A percentile compares a stretch with the other conserved stretches of the same genome.
These are phyloP conservation scores for Pugionium dolabratum DNA, from an alignment of 345 rosid genomes.

Conservation along the genomic window DNA sequence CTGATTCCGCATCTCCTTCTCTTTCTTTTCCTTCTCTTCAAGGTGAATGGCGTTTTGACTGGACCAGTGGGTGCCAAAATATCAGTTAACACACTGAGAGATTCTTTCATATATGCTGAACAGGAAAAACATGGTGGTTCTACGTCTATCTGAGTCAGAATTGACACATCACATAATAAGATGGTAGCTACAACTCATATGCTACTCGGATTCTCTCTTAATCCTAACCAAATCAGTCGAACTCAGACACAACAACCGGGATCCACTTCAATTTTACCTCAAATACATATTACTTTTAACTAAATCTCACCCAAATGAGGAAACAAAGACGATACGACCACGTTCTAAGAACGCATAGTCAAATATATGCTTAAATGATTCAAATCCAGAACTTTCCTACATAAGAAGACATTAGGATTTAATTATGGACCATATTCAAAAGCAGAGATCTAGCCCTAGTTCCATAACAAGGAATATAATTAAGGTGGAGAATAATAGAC, in stretches of 20 bases:
- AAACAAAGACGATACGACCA: conserved; percentile 1
- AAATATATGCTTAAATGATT: conserved; percentile 5
- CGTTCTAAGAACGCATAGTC: conserved; percentile 5
- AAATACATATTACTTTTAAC: conserved; percentile 2
- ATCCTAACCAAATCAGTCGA: conserved; percentile 9
- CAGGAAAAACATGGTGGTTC: neutral
- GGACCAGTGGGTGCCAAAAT: conserved; percentile 27
- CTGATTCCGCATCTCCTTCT: conserved; percentile 90
- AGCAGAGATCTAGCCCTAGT: conserved; percentile 30
- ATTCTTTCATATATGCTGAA: conserved; percentile 8
- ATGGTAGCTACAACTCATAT: conserved; percentile 9
- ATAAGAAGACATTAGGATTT: conserved; percentile 16
- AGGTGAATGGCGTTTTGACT: conserved; percentile 83
- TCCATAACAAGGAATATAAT: neutral
- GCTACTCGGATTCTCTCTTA: neutral
- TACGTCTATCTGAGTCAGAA: conserved; percentile 1
- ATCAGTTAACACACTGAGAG: conserved; percentile 2
- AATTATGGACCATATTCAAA: neutral
- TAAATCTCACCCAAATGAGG: conserved; percentile 4
- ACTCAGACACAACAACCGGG: neutral
- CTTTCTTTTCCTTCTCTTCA: conserved; percentile 92
- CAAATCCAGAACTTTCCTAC: neutral
- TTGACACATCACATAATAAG: conserved; percentile 1
- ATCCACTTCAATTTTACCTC: conserved; percentile 1
- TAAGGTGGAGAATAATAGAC: conserved; percentile 33